These are phyloP conservation scores for Solanum commersonii DNA, from an alignment of 257 asterid genomes.

Conservation along the genomic window DNA sequence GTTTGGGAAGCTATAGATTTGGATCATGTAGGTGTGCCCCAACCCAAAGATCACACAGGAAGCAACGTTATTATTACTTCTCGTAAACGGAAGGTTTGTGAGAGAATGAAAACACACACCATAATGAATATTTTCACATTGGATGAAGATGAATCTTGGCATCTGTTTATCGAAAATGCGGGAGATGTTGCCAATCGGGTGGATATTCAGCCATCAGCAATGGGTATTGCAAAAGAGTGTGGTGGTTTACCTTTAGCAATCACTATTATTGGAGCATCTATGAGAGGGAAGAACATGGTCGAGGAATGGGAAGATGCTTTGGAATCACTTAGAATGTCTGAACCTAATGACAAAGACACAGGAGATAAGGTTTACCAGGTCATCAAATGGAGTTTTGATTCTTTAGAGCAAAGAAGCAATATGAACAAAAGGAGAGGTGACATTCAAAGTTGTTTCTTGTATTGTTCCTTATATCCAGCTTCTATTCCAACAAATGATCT, in stretches of 20 bases:
- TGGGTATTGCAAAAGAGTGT: background rate
- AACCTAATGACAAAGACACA: background rate
- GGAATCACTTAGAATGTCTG: background rate
- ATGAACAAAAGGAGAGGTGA: background rate
- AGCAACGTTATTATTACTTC: background rate
- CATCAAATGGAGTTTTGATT: conserved; percentile 5
- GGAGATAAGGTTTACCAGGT: background rate
- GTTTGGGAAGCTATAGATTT: background rate
- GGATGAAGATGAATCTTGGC: background rate
- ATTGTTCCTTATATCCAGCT: too few species aligned
- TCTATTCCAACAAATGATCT: too few species aligned
- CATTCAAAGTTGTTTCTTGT: too few species aligned
- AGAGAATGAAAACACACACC: background rate
- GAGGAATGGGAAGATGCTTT: background rate
- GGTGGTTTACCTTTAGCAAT: conserved; percentile 5
- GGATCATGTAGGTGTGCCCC: conserved; percentile 1
- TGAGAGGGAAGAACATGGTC: background rate
- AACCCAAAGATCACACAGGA: background rate
- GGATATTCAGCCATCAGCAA: background rate
- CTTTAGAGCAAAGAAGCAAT: too few species aligned
- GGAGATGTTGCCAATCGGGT: background rate
- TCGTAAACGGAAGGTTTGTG: background rate
- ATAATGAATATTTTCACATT: background rate
- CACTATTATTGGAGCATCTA: background rate
- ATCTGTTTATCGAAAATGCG: background rate